Evolutionary conservation across 768 basidiomycete genomes (phyloP).

Genomic region (Suillus subalutaceus): DNA sequence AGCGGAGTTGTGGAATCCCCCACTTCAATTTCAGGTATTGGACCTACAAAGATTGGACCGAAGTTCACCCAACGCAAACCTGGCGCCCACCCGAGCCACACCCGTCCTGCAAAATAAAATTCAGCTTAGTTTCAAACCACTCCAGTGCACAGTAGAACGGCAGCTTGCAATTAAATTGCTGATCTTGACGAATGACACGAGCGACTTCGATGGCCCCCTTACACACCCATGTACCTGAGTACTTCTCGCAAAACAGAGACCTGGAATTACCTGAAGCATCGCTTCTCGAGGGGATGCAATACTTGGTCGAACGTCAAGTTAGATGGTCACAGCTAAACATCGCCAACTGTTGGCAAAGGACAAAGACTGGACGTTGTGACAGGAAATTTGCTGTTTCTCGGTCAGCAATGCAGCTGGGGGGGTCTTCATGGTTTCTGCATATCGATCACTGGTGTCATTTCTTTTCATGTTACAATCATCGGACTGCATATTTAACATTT

Average conservation of each 20-base stretch:
- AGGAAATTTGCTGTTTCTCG: not conserved
- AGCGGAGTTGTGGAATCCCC: conserved; percentile 1
- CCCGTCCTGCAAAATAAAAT: not conserved
- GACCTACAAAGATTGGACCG: too few relatives aligned
- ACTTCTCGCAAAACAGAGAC: not conserved
- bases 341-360: not conserved
- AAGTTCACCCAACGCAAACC: not conserved
- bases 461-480: not conserved
- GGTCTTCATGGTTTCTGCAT: not conserved
- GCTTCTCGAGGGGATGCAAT: not conserved
- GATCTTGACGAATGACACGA: not conserved
- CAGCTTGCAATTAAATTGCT: not conserved
- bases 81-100: not conserved
- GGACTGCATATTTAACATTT: not conserved
- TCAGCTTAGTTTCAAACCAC: not conserved
- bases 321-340: not conserved
- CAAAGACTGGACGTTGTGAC: not conserved
- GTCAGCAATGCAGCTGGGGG: not conserved
- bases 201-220: not conserved
- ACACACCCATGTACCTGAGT: not conserved
- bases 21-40: not conserved
- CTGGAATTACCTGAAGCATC: not conserved
- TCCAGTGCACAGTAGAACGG: not conserved
- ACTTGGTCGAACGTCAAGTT: not conserved
- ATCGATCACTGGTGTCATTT: not conserved